Percentiles rank a stretch among this genome's conserved stretches.
These are phyloP conservation scores for Dendrobium chrysotoxum DNA, from an alignment of 106 monocot genomes.

Conservation along the genomic window DNA sequence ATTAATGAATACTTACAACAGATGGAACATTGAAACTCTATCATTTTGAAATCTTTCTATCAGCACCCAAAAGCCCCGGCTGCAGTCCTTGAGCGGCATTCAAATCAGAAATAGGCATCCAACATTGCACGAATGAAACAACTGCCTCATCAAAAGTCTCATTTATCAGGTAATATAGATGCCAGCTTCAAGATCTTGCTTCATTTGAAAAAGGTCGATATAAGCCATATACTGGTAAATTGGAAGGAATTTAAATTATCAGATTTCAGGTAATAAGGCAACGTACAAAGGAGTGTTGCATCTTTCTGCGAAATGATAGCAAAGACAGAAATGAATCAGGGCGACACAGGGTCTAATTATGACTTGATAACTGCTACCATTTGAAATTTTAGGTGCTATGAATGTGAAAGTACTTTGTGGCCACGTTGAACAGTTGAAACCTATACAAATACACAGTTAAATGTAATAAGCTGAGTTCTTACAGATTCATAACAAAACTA, in stretches of 20 bases:
- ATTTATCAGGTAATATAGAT: neutral
- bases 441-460: neutral
- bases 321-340: too few relatives aligned
- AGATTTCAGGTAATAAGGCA: neutral
- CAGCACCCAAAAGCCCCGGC: too few relatives aligned
- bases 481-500: neutral
- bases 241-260: neutral
- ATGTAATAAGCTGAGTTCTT: neutral
- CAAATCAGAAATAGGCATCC: neutral
- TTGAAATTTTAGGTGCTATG: neutral
- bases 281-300: neutral
- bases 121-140: neutral
- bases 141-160: neutral
- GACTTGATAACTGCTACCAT: too few relatives aligned
- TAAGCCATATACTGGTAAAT: neutral
- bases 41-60: too few relatives aligned
- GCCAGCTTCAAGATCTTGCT: too few relatives aligned
- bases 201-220: neutral
- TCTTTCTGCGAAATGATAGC: too few relatives aligned
- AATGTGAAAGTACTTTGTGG: neutral
- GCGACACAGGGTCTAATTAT: too few relatives aligned
- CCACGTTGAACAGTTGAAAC: neutral
- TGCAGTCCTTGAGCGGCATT: neutral
- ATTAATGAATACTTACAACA: neutral
- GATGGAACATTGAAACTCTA: too few relatives aligned